phyloP scores from a whole-genome alignment of 2,329 filamentous ascomycete species.

The Penicillium sp. region DNA sequence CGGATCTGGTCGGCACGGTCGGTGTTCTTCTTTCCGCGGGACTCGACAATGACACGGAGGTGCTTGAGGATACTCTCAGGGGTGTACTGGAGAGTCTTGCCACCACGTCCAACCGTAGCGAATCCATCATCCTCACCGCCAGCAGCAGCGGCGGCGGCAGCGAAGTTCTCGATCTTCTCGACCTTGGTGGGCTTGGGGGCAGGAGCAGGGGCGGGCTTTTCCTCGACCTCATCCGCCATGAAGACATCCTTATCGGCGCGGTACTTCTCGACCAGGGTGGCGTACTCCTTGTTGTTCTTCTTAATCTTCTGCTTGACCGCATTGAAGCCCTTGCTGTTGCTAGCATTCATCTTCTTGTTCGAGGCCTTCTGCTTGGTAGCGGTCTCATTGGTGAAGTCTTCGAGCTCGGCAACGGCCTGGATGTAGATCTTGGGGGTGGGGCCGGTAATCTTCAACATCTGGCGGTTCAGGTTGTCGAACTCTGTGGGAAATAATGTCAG shows the following conservation, averaged over 20 bases:
- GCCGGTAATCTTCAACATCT: slow-evolving; percentile 74
- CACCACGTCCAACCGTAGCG: slow-evolving; percentile 81
- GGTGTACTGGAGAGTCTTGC: slow-evolving; percentile 85
- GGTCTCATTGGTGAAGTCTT: slow-evolving; percentile 91
- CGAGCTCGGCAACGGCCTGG: slow-evolving; percentile 86
- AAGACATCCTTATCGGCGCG: slow-evolving; percentile 79
- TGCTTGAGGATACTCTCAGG: slow-evolving; percentile 98
- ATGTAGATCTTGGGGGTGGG: slow-evolving; percentile 88
- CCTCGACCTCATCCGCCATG: slow-evolving; percentile 81
- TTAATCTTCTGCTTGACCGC: slow-evolving; percentile 97
- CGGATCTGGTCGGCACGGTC: slow-evolving; percentile 92
- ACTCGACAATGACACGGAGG: slow-evolving; percentile 86
- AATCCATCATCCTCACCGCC: slow-evolving; percentile 79
- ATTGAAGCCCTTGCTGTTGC: slow-evolving; percentile 88
- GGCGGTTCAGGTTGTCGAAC: slow-evolving; percentile 90
- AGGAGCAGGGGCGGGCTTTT: slow-evolving; percentile 43
- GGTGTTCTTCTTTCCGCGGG: slow-evolving; percentile 98
- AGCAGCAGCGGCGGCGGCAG: slow-evolving; percentile 51
- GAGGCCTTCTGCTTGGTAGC: slow-evolving; percentile 94
- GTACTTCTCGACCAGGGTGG: slow-evolving; percentile 82
- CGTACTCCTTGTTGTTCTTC: slow-evolving; percentile 97
- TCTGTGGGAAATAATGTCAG: slow-evolving; percentile 52
- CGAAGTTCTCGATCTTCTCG: slow-evolving; percentile 31
- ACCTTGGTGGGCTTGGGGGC: slow-evolving; percentile 51
- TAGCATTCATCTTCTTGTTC: slow-evolving; percentile 98